Percentiles rank a stretch among this genome's conserved stretches.
These are phyloP conservation scores for Cryptomeria japonica DNA, from an alignment of 75 land plant species.

Conservation along the genomic window DNA sequence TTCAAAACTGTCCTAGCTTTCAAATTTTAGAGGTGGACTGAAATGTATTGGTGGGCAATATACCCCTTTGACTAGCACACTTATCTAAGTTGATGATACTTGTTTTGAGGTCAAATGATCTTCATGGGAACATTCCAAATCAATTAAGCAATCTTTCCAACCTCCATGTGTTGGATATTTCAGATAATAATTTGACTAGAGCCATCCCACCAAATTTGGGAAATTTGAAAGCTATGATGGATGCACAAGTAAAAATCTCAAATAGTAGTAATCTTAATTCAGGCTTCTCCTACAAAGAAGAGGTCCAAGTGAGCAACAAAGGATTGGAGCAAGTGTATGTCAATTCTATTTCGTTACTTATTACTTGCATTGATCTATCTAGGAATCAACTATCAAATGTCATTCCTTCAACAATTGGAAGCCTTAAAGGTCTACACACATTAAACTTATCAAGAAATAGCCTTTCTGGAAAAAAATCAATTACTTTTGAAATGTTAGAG, in stretches of 20 bases:
- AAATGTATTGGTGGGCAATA: too few relatives aligned
- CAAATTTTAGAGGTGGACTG: too few relatives aligned
- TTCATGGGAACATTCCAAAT: background rate
- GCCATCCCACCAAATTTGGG: too few relatives aligned
- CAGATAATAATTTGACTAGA: too few relatives aligned
- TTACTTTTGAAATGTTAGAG: too few relatives aligned
- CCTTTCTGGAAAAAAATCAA: too few relatives aligned
- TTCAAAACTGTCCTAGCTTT: too few relatives aligned
- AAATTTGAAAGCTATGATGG: background rate
- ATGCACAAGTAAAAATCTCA: background rate
- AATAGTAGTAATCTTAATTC: background rate
- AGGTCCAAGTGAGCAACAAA: background rate
- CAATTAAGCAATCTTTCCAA: background rate
- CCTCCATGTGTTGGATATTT: background rate
- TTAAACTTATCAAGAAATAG: background rate
- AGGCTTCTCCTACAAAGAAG: background rate
- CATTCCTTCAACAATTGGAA: slow-evolving; percentile 1
- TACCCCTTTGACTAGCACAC: too few relatives aligned
- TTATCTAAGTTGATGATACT: background rate
- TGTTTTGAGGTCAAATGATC: background rate
- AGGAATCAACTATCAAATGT: background rate
- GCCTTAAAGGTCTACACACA: background rate
- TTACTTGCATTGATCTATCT: background rate
- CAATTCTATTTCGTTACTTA: too few relatives aligned
- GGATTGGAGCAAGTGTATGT: background rate